Conservation (phyloP, 352 stramenopile genomes). For the Poterioochromonas sp. region DNA sequence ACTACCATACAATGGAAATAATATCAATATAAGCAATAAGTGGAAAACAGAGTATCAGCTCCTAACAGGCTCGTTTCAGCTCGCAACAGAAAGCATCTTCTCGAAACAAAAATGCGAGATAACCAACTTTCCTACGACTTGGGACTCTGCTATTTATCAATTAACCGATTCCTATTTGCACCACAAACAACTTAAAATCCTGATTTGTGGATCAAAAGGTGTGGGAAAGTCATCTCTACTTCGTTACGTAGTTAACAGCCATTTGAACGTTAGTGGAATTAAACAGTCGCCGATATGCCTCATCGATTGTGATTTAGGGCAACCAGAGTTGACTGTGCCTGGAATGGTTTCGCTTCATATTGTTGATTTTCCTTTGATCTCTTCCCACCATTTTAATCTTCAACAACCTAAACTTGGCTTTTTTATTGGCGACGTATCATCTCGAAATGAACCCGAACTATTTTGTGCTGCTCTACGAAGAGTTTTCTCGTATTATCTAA, state of each 20-base stretch:
- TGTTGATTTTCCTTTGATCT: neutral
- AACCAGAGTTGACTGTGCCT: constrained; percentile 3
- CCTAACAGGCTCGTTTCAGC: no score
- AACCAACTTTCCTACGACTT: no score
- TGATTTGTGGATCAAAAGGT: constrained; percentile 26
- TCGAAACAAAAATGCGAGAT: no score
- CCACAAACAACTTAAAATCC: no score
- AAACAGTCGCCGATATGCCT: neutral
- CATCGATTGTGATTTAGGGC: constrained; percentile 3
- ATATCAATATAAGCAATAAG: no score
- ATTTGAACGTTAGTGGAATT: neutral
- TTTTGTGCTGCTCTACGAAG: neutral
- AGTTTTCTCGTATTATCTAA: neutral
- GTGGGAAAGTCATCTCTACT: constrained; percentile 21
- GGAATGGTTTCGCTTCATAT: constrained; percentile 1
- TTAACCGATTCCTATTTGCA: no score
- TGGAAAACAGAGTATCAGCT: no score
- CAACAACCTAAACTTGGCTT: neutral
- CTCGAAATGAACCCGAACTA: neutral
- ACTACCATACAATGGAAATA: no score
- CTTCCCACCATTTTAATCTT: neutral
- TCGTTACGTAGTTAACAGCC: neutral
- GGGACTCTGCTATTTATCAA: no score
- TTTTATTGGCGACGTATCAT: constrained; percentile 5
- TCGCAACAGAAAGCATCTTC: no score